phyloP scores from a whole-genome alignment of 768 basidiomycete species.

The Pleurotus platypus region DNA sequence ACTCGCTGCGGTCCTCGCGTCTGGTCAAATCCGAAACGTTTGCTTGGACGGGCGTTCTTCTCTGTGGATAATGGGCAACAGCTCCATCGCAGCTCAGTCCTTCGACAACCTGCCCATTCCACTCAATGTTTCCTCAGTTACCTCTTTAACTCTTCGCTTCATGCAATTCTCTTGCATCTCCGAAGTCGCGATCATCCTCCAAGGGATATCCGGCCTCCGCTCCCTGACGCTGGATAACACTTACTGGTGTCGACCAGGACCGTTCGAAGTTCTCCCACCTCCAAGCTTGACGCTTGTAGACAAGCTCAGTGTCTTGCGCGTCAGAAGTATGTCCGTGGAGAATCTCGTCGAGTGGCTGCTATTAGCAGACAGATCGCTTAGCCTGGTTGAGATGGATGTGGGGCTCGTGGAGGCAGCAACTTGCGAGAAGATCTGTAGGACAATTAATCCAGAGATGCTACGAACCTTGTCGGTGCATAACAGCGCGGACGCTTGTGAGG shows the following conservation, averaged over 20 bases:
- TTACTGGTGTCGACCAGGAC: neutral
- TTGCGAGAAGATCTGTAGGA: neutral
- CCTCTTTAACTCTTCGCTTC: neutral
- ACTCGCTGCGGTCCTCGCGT: neutral
- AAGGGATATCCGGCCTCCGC: neutral
- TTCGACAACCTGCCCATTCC: neutral
- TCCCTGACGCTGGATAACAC: neutral
- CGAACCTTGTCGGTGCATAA: no score
- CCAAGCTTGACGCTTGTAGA: neutral
- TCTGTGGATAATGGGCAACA: neutral
- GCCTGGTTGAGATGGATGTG: neutral
- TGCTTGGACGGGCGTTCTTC: neutral
- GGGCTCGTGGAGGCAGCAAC: neutral
- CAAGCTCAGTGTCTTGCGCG: neutral
- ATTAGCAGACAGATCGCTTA: neutral
- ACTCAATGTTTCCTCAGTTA: neutral
- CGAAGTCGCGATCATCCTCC: neutral
- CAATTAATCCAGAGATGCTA: no score
- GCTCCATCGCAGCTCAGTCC: neutral
- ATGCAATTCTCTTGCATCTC: neutral
- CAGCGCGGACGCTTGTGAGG: no score
- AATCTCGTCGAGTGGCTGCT: neutral
- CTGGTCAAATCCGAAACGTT: neutral
- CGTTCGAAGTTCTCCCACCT: neutral
- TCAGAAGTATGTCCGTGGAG: neutral